Percentiles rank a stretch among this genome's conserved stretches.
phyloP scores from a whole-genome alignment of 441 rosid genomes.

The Eruca vesicaria region DNA sequence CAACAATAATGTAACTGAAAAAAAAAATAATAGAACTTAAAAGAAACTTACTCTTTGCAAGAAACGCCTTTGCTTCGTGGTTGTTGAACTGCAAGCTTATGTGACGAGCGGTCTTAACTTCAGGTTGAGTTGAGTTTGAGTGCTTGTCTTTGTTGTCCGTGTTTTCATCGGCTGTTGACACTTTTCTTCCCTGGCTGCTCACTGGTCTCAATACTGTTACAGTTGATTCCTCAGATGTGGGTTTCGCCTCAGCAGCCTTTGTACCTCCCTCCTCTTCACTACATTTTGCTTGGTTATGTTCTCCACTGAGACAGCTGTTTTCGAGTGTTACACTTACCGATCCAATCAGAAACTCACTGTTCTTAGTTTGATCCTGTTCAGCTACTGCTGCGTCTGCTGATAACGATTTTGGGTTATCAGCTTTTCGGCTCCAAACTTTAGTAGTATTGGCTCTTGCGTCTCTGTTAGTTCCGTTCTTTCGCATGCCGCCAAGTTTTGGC shows the following conservation, averaged over 20 bases:
- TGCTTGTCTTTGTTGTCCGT: constrained; percentile 35
- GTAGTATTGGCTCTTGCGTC: constrained; percentile 45
- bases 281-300: constrained; percentile 38
- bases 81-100: constrained; percentile 47
- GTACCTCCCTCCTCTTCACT: constrained; percentile 41
- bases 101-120: constrained; percentile 28
- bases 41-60: constrained; percentile 62
- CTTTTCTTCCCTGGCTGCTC: constrained; percentile 56
- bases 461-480: constrained; percentile 54
- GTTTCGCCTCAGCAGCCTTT: constrained; percentile 43
- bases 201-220: constrained; percentile 75
- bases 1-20: not conserved
- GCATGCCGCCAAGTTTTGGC: constrained; percentile 46
- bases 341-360: constrained; percentile 71
- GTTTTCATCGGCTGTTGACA: constrained; percentile 32
- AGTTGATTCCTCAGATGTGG: constrained; percentile 41
- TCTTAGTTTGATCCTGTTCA: constrained; percentile 49
- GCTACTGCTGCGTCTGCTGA: constrained; percentile 46
- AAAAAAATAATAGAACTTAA: too few species aligned
- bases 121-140: constrained; percentile 12
- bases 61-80: constrained; percentile 69
- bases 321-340: constrained; percentile 71
- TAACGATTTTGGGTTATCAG: constrained; percentile 43
- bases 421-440: constrained; percentile 80
- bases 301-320: constrained; percentile 40